Evolutionary conservation across 2,329 filamentous ascomycete genomes (phyloP).

Genomic region (Keithomyces neogunnii): DNA sequence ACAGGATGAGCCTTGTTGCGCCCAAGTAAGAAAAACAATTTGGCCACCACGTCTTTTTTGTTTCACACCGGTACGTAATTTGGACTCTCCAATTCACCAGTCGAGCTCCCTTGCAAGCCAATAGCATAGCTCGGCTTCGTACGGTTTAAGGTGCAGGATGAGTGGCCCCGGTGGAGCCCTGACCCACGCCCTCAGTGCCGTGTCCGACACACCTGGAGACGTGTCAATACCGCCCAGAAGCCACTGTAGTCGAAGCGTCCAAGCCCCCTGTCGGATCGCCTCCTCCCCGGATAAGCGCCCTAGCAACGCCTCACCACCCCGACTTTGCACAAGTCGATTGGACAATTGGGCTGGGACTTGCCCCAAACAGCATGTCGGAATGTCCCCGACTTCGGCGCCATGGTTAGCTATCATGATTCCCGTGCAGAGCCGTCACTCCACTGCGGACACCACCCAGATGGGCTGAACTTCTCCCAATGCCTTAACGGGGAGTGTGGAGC

Average conservation of each 20-base stretch:
- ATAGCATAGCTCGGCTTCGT: conserved; percentile 18
- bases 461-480: background rate
- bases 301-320: background rate
- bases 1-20: background rate
- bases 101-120: background rate
- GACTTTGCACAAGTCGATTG: background rate
- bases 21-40: background rate
- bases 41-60: background rate
- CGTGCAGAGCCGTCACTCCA: conserved; percentile 4
- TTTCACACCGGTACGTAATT: background rate
- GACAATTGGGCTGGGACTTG: background rate
- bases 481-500: background rate
- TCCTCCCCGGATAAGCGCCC: background rate
- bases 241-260: too few relatives aligned
- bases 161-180: background rate
- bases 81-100: background rate
- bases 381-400: conserved; percentile 2
- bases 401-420: background rate
- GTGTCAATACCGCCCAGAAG: too few relatives aligned
- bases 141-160: conserved; percentile 15
- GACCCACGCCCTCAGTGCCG: too few relatives aligned
- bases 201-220: too few relatives aligned
- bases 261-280: too few relatives aligned
- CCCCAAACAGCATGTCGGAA: background rate
- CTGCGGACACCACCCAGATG: background rate